Evolutionary conservation across 1,284 basidiomycete genomes (phyloP).

Genomic region (Salmacisia buchloeana): DNA sequence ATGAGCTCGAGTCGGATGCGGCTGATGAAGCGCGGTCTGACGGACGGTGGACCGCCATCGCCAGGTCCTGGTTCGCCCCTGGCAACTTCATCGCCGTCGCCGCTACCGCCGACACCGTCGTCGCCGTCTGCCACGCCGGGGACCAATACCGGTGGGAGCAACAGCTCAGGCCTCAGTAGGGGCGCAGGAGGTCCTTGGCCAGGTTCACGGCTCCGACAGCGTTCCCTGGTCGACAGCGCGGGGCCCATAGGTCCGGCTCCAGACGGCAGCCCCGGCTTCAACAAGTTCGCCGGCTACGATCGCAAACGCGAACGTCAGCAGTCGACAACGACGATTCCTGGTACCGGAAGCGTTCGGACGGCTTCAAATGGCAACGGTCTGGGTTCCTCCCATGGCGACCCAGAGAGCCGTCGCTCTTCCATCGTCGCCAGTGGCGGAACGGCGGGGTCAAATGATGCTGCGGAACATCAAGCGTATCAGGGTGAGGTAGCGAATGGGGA

Average conservation of each 20-base stretch:
- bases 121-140: not conserved
- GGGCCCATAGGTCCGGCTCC: conserved; percentile 41
- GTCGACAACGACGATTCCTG: conserved; percentile 5
- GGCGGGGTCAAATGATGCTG: not conserved
- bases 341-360: not conserved
- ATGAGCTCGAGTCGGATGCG: not conserved
- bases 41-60: not conserved
- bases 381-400: not conserved
- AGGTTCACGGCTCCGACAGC: conserved; percentile 4
- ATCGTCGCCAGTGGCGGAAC: not conserved
- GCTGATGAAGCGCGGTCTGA: conserved; percentile 2
- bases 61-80: not conserved
- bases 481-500: conserved; percentile 4
- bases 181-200: conserved; percentile 2
- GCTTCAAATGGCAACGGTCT: not conserved
- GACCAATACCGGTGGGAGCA: not conserved
- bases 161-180: not conserved
- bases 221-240: conserved; percentile 19
- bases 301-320: conserved; percentile 13
- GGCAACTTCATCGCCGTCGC: not conserved
- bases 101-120: not conserved
- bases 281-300: conserved; percentile 30
- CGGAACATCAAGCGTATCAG: not conserved
- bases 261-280: conserved; percentile 41
- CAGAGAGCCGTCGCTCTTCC: not conserved